Evolutionary conservation across 257 asterid genomes (phyloP), one percentile per base, ranked within the genome.

Genomic region (Solanum bulbocastanum): DNA sequence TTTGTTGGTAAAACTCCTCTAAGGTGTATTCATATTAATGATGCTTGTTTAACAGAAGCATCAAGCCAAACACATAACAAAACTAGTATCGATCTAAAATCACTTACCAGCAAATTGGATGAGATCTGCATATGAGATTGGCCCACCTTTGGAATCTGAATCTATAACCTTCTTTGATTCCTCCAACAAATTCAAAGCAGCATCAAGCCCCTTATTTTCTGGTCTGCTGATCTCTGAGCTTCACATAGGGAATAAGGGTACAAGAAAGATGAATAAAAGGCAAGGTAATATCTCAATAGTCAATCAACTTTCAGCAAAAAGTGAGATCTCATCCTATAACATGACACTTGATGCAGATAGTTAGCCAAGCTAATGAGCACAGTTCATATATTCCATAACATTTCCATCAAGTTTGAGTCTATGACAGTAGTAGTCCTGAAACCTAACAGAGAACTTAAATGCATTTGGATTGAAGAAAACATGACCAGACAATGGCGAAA

Each of bases 211-310:
- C 76, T 94, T 95, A 94, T 97, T 96, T 94, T 96, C 99, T 87
- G 98, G 96, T 89, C 99, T 90, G 93, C 91, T 94, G 78, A 97
- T 93, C 98, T 97, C 99, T 95, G 98, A 93, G 96, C 99, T 97
- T 97, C 96, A 94, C 87, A 92, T 89, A 91, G 90, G 87, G 91
- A 93, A 90, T 37, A 83, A 60, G 89, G 30, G 79, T 27, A 68
- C 82, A 75, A 79, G 87, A 44, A 82, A 89, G 86, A 85, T 90
- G 87, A 69, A 83, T 18, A 81, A 49, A 85, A 76, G 88, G 60
- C 83, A 87, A 87, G 69, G 86, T 40, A 27, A 76, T 36, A 18
- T 32, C 83, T 83, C 65, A 83, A 87, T 72, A 33, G 56, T 49
- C 68, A n/a, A 85, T 82, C 25, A 49, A 82, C 42, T 82, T 46